phyloP scores from a whole-genome alignment of 805 yeast genomes.

The Yarrowia sp. region DNA sequence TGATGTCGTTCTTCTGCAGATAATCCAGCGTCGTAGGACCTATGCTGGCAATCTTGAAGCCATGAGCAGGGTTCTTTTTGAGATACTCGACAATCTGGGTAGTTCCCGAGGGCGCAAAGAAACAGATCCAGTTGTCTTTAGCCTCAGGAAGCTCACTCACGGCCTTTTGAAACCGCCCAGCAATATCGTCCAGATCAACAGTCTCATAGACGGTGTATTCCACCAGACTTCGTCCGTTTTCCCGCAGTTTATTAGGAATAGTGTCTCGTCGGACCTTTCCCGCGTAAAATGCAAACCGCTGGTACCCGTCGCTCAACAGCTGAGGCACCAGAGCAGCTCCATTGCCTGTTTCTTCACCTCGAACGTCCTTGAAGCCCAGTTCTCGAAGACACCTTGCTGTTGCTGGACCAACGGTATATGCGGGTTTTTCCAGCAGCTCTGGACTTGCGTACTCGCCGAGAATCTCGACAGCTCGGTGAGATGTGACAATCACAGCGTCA shows the following conservation, averaged over 20 bases:
- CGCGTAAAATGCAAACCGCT: slow-evolving; percentile 66
- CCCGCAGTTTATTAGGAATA: slow-evolving; percentile 66
- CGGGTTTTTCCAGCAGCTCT: slow-evolving; percentile 50
- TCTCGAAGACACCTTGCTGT: slow-evolving; percentile 65
- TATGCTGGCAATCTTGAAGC: slow-evolving; percentile 71
- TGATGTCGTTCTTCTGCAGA: slow-evolving; percentile 59
- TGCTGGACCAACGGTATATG: slow-evolving; percentile 92
- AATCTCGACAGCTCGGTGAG: slow-evolving; percentile 91
- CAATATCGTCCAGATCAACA: slow-evolving; percentile 56
- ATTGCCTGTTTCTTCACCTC: slow-evolving; percentile 86
- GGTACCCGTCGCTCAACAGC: slow-evolving; percentile 40
- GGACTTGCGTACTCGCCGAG: slow-evolving; percentile 29
- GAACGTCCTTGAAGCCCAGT: slow-evolving; percentile 70
- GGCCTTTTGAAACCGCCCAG: slow-evolving; percentile 47
- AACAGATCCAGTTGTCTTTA: slow-evolving; percentile 67
- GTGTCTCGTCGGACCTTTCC: slow-evolving; percentile 86
- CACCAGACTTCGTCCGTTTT: slow-evolving; percentile 54
- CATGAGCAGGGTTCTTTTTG: slow-evolving; percentile 42
- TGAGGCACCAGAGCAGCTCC: slow-evolving; percentile 68
- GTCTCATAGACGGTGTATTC: slow-evolving; percentile 80
- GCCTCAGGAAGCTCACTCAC: slow-evolving; percentile 17
- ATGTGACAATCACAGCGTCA: slow-evolving; percentile 74
- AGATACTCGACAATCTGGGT: slow-evolving; percentile 62
- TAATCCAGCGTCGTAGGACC: slow-evolving; percentile 89
- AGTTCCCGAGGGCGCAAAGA: slow-evolving; percentile 93